Evolutionary conservation across 2,329 filamentous ascomycete species (phyloP).

Genomic region (Colletotrichum tabaci): DNA sequence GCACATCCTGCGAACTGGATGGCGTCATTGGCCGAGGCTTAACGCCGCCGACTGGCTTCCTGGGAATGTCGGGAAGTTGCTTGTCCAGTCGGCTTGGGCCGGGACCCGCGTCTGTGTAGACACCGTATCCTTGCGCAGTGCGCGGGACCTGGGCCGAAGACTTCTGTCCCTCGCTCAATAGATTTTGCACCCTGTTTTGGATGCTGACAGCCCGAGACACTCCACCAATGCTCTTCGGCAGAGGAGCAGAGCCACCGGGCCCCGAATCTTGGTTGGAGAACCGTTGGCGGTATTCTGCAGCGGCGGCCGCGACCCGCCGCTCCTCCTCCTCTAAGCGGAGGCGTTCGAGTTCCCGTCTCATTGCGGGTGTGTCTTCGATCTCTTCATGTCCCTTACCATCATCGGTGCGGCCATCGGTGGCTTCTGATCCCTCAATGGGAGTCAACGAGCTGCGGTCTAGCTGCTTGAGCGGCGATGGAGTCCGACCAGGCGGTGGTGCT

Average conservation of each 20-base stretch:
- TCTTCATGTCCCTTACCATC: conserved; percentile 74
- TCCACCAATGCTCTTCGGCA: conserved; percentile 70
- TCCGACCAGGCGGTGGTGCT: conserved; percentile 53
- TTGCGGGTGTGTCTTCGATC: conserved; percentile 83
- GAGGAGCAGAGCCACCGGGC: conserved; percentile 56
- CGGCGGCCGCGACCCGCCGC: conserved; percentile 87
- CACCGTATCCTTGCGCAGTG: conserved; percentile 92
- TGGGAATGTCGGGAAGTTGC: conserved; percentile 60
- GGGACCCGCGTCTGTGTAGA: conserved; percentile 76
- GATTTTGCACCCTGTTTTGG: conserved; percentile 89
- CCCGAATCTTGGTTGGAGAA: conserved; percentile 70
- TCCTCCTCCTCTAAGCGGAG: conserved; percentile 88
- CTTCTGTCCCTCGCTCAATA: conserved; percentile 84
- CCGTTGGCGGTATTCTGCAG: conserved; percentile 87
- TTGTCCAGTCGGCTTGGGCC: conserved; percentile 56
- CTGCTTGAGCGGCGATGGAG: conserved; percentile 66
- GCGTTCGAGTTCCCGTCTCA: conserved; percentile 90
- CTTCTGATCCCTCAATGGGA: conserved; percentile 83
- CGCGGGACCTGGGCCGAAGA: conserved; percentile 69
- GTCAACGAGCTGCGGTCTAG: conserved; percentile 69
- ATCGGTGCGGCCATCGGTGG: conserved; percentile 77
- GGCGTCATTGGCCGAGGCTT: conserved; percentile 51
- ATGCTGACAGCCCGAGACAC: conserved; percentile 84
- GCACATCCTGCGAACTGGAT: conserved; percentile 39
- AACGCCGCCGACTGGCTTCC: conserved; percentile 64